Conservation (phyloP, 2,329 filamentous ascomycete genomes). For the Chaetomiaceae sp. region DNA sequence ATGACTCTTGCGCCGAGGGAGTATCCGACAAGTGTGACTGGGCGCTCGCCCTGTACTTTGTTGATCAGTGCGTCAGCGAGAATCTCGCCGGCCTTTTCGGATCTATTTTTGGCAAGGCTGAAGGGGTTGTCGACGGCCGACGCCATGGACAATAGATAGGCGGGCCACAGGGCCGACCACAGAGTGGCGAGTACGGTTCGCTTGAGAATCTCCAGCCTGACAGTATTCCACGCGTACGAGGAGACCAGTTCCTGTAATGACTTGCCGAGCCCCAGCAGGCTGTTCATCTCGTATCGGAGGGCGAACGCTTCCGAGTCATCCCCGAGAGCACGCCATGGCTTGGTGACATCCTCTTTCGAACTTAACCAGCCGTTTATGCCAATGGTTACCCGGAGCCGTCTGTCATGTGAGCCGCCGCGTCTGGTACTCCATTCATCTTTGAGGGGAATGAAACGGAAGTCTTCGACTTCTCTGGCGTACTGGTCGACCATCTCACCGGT, state of each 20-base stretch:
- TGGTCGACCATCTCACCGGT: conserved; percentile 79
- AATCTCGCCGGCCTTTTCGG: conserved; percentile 74
- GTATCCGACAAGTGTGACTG: conserved; percentile 76
- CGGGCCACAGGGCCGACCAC: conserved; percentile 65
- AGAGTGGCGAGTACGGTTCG: conserved; percentile 65
- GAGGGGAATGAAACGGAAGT: conserved; percentile 74
- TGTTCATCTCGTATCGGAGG: conserved; percentile 75
- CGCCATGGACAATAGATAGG: conserved; percentile 62
- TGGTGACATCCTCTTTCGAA: conserved; percentile 67
- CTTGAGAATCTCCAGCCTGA: conserved; percentile 71
- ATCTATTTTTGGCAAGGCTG: conserved; percentile 67
- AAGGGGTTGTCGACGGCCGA: conserved; percentile 78
- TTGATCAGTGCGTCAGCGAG: conserved; percentile 80
- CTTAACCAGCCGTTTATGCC: conserved; percentile 85
- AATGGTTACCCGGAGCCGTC: conserved; percentile 72
- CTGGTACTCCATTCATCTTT: conserved; percentile 41
- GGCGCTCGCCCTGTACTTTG: conserved; percentile 74
- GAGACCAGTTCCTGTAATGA: conserved; percentile 67
- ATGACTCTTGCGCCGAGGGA: conserved; percentile 78
- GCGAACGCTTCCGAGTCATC: conserved; percentile 76
- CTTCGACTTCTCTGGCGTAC: conserved; percentile 82
- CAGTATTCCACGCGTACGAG: conserved; percentile 68
- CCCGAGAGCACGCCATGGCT: conserved; percentile 73
- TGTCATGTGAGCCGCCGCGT: conserved; percentile 32
- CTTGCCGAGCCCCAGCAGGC: conserved; percentile 70